phyloP scores from a whole-genome alignment of 192 early-diverging fungal genomes.

The Coemansia sp. region DNA sequence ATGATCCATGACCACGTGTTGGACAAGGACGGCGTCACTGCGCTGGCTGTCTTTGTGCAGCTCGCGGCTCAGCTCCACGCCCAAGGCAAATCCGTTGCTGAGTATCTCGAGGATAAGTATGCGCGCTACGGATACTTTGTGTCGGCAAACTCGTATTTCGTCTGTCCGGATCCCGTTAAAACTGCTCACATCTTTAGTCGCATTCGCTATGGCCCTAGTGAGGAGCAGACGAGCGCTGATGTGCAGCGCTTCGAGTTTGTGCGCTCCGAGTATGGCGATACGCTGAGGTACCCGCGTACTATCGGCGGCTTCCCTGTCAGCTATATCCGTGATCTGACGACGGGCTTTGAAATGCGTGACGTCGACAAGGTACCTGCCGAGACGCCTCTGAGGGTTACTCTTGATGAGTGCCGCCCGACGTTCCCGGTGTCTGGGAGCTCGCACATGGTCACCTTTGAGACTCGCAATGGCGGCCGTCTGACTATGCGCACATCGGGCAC shows the following conservation, averaged over 20 bases:
- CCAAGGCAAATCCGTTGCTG: conserved; percentile 62
- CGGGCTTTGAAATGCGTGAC: conserved; percentile 77
- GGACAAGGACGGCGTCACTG: conserved; percentile 94
- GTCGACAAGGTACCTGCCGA: conserved; percentile 36
- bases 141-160: conserved; percentile 87
- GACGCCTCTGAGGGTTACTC: not conserved
- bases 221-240: conserved; percentile 6
- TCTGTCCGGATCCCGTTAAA: conserved; percentile 74
- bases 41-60: conserved; percentile 80
- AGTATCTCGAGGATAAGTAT: conserved; percentile 78
- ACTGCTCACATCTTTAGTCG: conserved; percentile 77
- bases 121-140: conserved; percentile 82
- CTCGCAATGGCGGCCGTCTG: conserved; percentile 69
- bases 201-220: conserved; percentile 78
- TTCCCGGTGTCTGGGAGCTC: conserved; percentile 77
- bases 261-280: conserved; percentile 23
- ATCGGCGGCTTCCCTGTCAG: conserved; percentile 72
- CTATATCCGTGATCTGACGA: conserved; percentile 84
- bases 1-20: conserved; percentile 77
- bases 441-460: conserved; percentile 92
- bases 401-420: conserved; percentile 59
- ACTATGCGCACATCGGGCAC: conserved; percentile 80
- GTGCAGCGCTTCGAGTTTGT: conserved; percentile 29
- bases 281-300: conserved; percentile 71
- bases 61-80: conserved; percentile 69